These are phyloP conservation scores for Chaetomiaceae sp. DNA, from an alignment of 2,329 filamentous ascomycete genomes.

Conservation along the genomic window DNA sequence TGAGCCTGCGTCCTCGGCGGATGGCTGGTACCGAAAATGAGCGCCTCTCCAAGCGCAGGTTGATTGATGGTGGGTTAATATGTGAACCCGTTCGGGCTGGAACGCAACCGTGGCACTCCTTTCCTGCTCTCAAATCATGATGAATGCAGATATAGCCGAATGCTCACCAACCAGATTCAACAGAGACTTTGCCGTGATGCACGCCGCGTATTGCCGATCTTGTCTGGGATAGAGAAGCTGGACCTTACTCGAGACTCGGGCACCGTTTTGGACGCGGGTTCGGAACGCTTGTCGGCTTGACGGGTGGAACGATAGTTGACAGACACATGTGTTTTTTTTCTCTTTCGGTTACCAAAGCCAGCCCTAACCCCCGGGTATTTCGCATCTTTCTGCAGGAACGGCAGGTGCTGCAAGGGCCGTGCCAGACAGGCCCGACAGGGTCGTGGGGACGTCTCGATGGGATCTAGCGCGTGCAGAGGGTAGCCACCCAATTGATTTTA, in stretches of 20 bases:
- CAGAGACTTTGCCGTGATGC: not conserved
- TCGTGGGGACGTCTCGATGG: not conserved
- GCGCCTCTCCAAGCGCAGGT: not conserved
- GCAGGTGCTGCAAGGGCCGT: constrained; percentile 6
- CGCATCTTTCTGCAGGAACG: not conserved
- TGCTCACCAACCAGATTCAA: constrained; percentile 6
- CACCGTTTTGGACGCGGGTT: no score
- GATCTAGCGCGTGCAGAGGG: constrained; percentile 10
- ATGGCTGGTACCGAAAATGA: constrained; percentile 9
- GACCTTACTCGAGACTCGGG: no score
- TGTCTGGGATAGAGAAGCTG: not conserved
- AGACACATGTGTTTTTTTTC: not conserved
- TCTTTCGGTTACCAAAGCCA: no score
- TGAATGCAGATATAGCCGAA: constrained; percentile 3
- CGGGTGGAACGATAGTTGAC: not conserved
- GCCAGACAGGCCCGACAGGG: not conserved
- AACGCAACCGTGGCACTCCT: not conserved
- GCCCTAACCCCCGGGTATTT: not conserved
- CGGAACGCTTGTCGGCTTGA: not conserved
- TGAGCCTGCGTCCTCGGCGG: not conserved
- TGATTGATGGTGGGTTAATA: constrained; percentile 12
- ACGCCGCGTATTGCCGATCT: not conserved
- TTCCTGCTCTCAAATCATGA: not conserved
- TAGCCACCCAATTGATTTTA: constrained; percentile 7
- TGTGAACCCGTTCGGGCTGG: constrained; percentile 13